phyloP scores from a whole-genome alignment of 1,284 basidiomycete species.

The Austropuccinia psidii region DNA sequence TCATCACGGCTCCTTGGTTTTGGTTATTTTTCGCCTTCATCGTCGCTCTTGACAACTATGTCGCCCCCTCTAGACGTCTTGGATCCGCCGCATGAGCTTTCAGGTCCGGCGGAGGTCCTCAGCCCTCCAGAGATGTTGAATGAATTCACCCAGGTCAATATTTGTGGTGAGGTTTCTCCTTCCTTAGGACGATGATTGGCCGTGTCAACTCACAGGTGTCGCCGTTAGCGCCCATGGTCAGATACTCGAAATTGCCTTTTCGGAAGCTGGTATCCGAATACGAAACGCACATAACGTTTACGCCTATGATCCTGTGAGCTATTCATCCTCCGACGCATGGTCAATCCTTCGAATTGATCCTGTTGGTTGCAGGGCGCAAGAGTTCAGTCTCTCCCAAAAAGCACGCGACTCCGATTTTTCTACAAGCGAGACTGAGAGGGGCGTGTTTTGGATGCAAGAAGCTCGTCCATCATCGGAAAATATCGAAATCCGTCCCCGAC shows the following conservation, averaged over 20 bases:
- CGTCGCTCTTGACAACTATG: too few relatives aligned
- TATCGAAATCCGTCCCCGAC: constrained; percentile 31
- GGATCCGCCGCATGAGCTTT: too few relatives aligned
- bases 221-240: constrained; percentile 53
- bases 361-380: constrained; percentile 42
- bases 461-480: constrained; percentile 9
- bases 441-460: constrained; percentile 52
- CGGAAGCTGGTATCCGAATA: constrained; percentile 55
- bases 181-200: background rate
- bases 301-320: constrained; percentile 57
- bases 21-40: too few relatives aligned
- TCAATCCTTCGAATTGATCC: background rate
- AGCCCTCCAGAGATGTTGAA: constrained; percentile 51
- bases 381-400: constrained; percentile 55
- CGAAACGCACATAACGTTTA: constrained; percentile 56
- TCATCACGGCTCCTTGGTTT: too few relatives aligned
- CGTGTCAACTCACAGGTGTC: background rate
- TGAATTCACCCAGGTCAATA: constrained; percentile 50
- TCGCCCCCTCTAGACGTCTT: too few relatives aligned
- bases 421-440: constrained; percentile 53
- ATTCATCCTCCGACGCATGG: background rate
- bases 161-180: constrained; percentile 47
- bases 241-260: constrained; percentile 58
- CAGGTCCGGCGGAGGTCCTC: constrained; percentile 45
- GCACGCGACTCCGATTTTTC: constrained; percentile 56